These are phyloP conservation scores for Ilex paraguariensis DNA, from an alignment of 305 asterid genomes.

Conservation along the genomic window DNA sequence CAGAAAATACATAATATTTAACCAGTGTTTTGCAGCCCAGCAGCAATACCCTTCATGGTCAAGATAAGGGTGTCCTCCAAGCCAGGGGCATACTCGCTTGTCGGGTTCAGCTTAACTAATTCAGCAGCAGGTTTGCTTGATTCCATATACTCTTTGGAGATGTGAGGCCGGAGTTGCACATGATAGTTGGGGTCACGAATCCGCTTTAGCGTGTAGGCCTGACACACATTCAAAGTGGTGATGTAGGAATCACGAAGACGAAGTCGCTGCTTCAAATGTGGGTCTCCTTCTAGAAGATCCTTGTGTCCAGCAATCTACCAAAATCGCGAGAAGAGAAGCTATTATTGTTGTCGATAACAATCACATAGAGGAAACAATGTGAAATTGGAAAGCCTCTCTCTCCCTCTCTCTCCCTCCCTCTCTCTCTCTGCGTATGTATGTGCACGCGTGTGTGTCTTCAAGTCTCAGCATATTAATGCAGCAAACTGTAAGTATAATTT, in stretches of 20 bases:
- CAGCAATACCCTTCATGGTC: conserved; percentile 99
- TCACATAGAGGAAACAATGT: background rate
- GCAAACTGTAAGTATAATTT: background rate
- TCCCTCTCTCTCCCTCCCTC: too few relatives aligned
- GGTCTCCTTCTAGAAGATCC: conserved; percentile 80
- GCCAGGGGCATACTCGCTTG: conserved; percentile 92
- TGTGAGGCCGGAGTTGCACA: conserved; percentile 75
- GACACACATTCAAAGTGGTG: conserved; percentile 77
- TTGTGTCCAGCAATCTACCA: conserved; percentile 63
- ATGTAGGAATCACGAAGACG: conserved; percentile 82
- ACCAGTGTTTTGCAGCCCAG: conserved; percentile 97
- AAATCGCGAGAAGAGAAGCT: background rate
- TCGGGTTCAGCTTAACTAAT: conserved; percentile 70
- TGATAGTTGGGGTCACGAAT: conserved; percentile 78
- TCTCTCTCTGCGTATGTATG: too few relatives aligned
- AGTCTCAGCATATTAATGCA: background rate
- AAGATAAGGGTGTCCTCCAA: conserved; percentile 92
- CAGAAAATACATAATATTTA: conserved; percentile 13
- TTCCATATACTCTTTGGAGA: conserved; percentile 60
- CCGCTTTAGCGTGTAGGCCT: conserved; percentile 77
- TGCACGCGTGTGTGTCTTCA: too few relatives aligned
- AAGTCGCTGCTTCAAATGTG: conserved; percentile 82
- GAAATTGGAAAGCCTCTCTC: background rate
- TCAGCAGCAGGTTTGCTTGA: conserved; percentile 59
- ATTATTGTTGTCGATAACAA: background rate